Evolutionary conservation across 345 rosid species (phyloP).

Genomic region (Mangifera indica): DNA sequence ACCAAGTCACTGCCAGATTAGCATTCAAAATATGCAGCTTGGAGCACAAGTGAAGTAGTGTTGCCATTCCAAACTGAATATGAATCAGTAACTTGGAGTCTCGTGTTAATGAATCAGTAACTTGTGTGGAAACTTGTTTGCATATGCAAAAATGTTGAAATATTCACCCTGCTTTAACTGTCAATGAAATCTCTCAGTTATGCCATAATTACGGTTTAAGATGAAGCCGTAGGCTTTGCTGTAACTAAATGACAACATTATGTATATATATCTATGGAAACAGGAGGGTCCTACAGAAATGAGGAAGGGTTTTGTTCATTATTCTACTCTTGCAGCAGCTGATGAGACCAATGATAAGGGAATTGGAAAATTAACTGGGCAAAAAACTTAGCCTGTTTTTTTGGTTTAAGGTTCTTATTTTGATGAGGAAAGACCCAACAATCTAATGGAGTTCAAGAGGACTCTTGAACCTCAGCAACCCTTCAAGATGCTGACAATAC

Average conservation of each 20-base stretch:
- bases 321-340: constrained; percentile 31
- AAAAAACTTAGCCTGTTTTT: constrained; percentile 52
- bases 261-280: background rate
- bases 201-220: background rate
- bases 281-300: constrained; percentile 21
- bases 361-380: constrained; percentile 44
- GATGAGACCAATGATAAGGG: constrained; percentile 25
- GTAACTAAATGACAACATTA: background rate
- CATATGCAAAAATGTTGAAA: background rate
- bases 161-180: background rate
- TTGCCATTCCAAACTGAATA: background rate
- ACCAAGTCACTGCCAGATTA: background rate
- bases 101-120: background rate
- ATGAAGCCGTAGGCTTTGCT: background rate
- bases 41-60: background rate
- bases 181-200: no score
- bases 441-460: constrained; percentile 68
- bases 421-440: constrained; percentile 43
- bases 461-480: constrained; percentile 65
- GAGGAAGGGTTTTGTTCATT: constrained; percentile 22
- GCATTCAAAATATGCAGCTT: background rate
- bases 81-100: background rate
- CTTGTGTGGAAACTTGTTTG: background rate
- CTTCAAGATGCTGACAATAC: no score
- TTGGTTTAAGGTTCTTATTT: constrained; percentile 59